Evolutionary conservation across 805 yeast species (phyloP).

Genomic region (Cyberlindnera mrakii): DNA sequence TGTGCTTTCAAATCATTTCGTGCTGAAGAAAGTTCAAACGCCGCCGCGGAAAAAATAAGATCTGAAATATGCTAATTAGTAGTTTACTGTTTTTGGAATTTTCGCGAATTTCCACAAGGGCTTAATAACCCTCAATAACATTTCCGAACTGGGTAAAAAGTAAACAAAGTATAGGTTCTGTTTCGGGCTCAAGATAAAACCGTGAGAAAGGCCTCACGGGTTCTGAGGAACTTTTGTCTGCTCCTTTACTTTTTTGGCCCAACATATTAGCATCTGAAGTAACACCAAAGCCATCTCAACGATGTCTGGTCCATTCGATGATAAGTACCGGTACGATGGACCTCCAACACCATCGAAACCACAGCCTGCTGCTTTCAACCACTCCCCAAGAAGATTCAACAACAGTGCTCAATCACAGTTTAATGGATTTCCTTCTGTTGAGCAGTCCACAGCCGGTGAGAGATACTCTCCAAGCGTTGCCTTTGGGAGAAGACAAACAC

Average conservation of each 20-base stretch:
- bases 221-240: no score
- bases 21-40: no score
- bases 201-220: no score
- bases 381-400: slow-evolving; percentile 20
- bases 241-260: background rate
- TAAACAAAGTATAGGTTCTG: slow-evolving; percentile 12
- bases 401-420: slow-evolving; percentile 6
- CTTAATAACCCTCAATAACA: background rate
- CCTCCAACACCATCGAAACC: slow-evolving; percentile 17
- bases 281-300: background rate
- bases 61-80: no score
- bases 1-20: no score
- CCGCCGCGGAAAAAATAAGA: no score
- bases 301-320: slow-evolving; percentile 26
- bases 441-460: slow-evolving; percentile 5
- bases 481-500: slow-evolving; percentile 26
- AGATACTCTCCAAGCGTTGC: slow-evolving; percentile 41
- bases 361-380: slow-evolving; percentile 15
- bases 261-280: background rate
- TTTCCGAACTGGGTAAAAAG: slow-evolving; percentile 17
- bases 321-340: slow-evolving; percentile 14
- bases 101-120: no score
- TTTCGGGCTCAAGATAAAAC: no score
- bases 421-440: slow-evolving; percentile 11
- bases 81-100: no score